phyloP scores from a whole-genome alignment of 192 early-diverging fungal genomes.

The Physocladia obscura region DNA sequence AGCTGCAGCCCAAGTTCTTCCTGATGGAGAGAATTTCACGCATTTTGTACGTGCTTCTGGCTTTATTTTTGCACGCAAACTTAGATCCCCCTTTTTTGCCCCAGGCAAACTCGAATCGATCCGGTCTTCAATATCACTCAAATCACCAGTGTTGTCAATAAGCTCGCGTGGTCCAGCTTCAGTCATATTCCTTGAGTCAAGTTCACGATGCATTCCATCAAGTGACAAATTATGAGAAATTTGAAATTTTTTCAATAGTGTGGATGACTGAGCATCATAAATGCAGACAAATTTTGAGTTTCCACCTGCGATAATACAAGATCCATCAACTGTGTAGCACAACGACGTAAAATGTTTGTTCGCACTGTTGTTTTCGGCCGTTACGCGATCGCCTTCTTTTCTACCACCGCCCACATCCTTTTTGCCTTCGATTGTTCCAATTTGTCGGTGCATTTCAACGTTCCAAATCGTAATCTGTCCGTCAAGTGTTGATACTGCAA shows the following conservation, averaged over 20 bases:
- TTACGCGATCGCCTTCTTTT: conserved; percentile 70
- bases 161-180: conserved; percentile 85
- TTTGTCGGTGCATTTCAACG: conserved; percentile 68
- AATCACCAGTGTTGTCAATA: conserved; percentile 79
- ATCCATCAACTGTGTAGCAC: conserved; percentile 93
- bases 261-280: conserved; percentile 75
- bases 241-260: conserved; percentile 86
- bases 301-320: conserved; percentile 88
- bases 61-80: conserved; percentile 61
- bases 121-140: conserved; percentile 83
- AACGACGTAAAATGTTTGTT: conserved; percentile 90
- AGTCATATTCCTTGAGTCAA: conserved; percentile 91
- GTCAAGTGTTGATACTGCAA: conserved; percentile 85
- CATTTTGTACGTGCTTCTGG: conserved; percentile 82
- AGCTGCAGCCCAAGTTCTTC: conserved; percentile 91
- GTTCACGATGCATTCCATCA: conserved; percentile 86
- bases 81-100: conserved; percentile 80
- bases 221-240: conserved; percentile 89
- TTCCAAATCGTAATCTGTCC: conserved; percentile 96
- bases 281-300: conserved; percentile 95
- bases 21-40: conserved; percentile 91
- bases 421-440: conserved; percentile 81
- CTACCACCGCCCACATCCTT: conserved; percentile 91
- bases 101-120: conserved; percentile 83
- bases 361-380: conserved; percentile 78